phyloP scores from a whole-genome alignment of 176 grass and related monocot genomes.

The Eleusine indica region DNA sequence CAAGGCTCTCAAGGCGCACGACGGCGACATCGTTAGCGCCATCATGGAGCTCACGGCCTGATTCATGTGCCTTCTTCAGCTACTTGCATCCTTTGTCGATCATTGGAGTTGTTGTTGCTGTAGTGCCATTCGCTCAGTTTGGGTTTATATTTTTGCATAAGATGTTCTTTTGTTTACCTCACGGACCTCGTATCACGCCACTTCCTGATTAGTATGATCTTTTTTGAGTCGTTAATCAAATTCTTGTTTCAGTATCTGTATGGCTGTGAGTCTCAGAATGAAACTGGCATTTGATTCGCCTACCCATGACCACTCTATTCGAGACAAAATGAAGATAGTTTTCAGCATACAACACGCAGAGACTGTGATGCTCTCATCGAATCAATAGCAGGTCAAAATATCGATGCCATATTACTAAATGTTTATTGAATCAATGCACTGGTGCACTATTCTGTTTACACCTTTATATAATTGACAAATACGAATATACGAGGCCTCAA shows the following conservation, averaged over 20 bases:
- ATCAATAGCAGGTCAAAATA: not conserved
- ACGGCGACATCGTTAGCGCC: constrained; percentile 88
- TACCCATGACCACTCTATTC: not conserved
- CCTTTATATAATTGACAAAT: constrained; percentile 28
- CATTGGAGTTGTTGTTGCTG: not conserved
- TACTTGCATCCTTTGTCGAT: not conserved
- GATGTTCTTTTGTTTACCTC: not conserved
- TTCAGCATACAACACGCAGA: not conserved
- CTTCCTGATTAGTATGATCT: not conserved
- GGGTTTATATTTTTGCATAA: not conserved
- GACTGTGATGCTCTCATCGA: not conserved
- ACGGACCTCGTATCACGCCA: constrained; percentile 12
- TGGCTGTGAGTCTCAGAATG: not conserved
- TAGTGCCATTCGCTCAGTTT: not conserved
- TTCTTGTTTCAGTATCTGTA: not conserved
- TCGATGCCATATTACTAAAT: not conserved
- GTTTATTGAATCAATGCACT: constrained; percentile 38
- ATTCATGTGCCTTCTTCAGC: not conserved
- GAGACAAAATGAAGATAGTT: not conserved
- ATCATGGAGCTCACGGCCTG: constrained; percentile 92
- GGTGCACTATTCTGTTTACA: constrained; percentile 25
- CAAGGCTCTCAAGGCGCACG: constrained; percentile 85
- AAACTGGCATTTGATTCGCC: not conserved
- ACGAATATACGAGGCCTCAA: not conserved
- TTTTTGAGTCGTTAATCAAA: not conserved